phyloP scores from a whole-genome alignment of 1,284 basidiomycete species.

The Ustilago tritici region DNA sequence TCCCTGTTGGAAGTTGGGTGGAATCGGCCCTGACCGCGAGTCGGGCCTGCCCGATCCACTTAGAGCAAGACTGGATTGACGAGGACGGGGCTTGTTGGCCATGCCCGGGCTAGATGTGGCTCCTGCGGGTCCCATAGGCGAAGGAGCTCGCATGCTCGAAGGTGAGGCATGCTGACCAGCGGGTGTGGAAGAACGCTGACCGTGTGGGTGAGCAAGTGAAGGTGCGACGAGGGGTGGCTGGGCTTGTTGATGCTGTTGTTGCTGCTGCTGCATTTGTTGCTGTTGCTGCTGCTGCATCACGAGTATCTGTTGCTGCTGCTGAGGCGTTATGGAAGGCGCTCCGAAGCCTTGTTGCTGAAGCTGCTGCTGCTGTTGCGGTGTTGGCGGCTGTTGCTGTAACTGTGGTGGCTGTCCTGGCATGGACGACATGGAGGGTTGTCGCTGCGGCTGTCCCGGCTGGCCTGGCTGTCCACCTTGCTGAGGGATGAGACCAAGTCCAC shows the following conservation, averaged over 20 bases:
- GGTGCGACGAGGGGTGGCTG: constrained; percentile 38
- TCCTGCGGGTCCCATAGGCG: constrained; percentile 41
- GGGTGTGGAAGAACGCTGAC: constrained; percentile 41
- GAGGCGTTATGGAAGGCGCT: constrained; percentile 30
- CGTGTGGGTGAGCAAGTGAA: constrained; percentile 40
- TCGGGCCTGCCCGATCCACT: constrained; percentile 41
- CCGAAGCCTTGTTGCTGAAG: constrained; percentile 23
- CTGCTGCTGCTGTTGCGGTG: constrained; percentile 30
- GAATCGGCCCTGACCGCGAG: constrained; percentile 40
- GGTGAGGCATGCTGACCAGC: constrained; percentile 44
- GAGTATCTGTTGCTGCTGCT: constrained; percentile 40
- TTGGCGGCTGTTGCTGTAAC: constrained; percentile 25
- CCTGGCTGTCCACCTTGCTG: constrained; percentile 40
- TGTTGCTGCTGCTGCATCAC: constrained; percentile 25
- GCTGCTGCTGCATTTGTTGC: constrained; percentile 41
- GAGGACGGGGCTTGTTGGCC: constrained; percentile 34
- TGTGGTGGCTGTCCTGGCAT: constrained; percentile 13
- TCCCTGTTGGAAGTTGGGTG: constrained; percentile 30
- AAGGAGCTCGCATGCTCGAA: constrained; percentile 50
- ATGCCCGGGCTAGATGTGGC: constrained; percentile 41
- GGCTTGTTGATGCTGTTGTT: constrained; percentile 49
- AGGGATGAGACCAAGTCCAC: constrained; percentile 58
- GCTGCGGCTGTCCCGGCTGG: constrained; percentile 25
- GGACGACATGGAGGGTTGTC: constrained; percentile 18
- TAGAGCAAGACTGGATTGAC: constrained; percentile 46